Evolutionary conservation across 1,284 basidiomycete genomes (phyloP).

Genomic region (Stygiomarasmius scandens): DNA sequence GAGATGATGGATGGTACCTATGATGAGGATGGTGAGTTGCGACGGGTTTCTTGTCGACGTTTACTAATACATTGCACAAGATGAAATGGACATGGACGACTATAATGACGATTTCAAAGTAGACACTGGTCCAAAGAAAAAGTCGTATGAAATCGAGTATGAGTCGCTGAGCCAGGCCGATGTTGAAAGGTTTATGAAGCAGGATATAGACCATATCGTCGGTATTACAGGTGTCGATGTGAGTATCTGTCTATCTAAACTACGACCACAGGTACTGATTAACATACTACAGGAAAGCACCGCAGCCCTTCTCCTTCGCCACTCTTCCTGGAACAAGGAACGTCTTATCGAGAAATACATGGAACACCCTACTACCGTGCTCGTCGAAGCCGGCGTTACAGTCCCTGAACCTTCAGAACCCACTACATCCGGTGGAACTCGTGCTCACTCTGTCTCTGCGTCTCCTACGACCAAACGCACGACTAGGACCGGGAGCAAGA

Average conservation of each 20-base stretch:
- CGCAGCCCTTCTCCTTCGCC: constrained; percentile 82
- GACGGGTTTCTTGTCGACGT: background rate
- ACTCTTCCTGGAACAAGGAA: constrained; percentile 96
- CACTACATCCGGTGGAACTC: constrained; percentile 23
- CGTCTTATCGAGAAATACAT: constrained; percentile 94
- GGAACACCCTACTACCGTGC: constrained; percentile 79
- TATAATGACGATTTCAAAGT: constrained; percentile 66
- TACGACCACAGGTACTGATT: too few relatives aligned
- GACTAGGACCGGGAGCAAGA: constrained; percentile 46
- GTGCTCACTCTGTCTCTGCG: constrained; percentile 24
- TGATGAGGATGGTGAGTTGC: constrained; percentile 48
- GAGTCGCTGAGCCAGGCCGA: constrained; percentile 73
- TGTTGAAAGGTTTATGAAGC: constrained; percentile 76
- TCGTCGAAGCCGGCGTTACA: constrained; percentile 68
- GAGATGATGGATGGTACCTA: constrained; percentile 65
- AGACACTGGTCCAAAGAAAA: constrained; percentile 56
- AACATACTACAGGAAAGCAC: constrained; percentile 48
- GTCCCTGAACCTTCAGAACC: constrained; percentile 39
- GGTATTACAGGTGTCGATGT: constrained; percentile 87
- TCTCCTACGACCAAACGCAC: constrained; percentile 33
- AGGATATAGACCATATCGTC: constrained; percentile 82
- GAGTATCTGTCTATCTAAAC: too few relatives aligned
- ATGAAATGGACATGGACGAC: constrained; percentile 68
- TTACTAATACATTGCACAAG: constrained; percentile 27
- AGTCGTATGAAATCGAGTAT: constrained; percentile 79